Percentiles rank a stretch among this genome's conserved stretches.
Evolutionary conservation across 768 basidiomycete genomes (phyloP).

Genomic region (Mycena maculata): DNA sequence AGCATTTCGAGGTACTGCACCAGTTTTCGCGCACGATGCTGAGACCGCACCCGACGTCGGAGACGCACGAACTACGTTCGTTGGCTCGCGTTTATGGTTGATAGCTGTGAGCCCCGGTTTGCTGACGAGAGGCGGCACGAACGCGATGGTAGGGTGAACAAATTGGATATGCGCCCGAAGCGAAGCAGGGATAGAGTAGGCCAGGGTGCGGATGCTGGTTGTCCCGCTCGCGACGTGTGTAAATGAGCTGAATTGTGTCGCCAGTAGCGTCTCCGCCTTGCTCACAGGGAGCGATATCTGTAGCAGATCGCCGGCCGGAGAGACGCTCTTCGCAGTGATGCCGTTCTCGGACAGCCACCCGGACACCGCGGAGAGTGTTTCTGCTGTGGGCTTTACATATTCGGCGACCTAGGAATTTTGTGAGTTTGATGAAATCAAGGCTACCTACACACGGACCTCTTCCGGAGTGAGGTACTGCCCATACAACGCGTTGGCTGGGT

Average conservation of each 20-base stretch:
- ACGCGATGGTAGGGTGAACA: slow-evolving; percentile 51
- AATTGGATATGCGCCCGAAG: slow-evolving; percentile 57
- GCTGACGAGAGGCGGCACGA: slow-evolving; percentile 15
- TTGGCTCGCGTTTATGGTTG: background rate
- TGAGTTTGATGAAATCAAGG: background rate
- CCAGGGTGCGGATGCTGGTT: slow-evolving; percentile 55
- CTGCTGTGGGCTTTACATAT: slow-evolving; percentile 16
- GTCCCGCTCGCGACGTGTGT: slow-evolving; percentile 50
- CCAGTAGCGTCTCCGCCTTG: slow-evolving; percentile 59
- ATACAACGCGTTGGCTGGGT: slow-evolving; percentile 46
- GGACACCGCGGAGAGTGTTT: slow-evolving; percentile 22
- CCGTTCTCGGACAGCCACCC: slow-evolving; percentile 58
- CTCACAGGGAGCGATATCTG: slow-evolving; percentile 53
- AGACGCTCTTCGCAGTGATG: slow-evolving; percentile 49
- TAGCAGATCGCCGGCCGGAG: slow-evolving; percentile 60
- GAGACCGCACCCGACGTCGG: no score
- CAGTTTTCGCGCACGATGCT: no score
- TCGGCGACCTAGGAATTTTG: background rate
- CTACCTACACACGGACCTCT: slow-evolving; percentile 48
- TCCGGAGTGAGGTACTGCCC: slow-evolving; percentile 52
- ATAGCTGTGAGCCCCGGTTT: background rate
- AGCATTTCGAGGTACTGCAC: no score
- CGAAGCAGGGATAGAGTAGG: slow-evolving; percentile 60
- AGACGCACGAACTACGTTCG: slow-evolving; percentile 12
- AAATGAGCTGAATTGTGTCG: slow-evolving; percentile 53